These are phyloP conservation scores for Fraxinus platypoda DNA, from an alignment of 305 asterid genomes.

Conservation along the genomic window DNA sequence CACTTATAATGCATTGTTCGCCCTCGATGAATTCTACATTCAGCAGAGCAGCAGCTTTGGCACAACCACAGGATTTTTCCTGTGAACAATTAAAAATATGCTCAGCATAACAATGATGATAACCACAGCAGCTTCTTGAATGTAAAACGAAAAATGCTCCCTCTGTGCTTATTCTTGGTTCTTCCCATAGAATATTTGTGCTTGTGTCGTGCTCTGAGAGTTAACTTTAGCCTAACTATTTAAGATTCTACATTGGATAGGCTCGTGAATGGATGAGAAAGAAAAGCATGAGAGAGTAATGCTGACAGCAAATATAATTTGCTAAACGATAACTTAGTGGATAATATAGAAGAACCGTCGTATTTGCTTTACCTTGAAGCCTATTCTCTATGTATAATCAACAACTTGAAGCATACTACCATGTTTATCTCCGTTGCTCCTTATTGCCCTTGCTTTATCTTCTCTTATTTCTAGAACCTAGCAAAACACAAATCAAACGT, in stretches of 20 bases:
- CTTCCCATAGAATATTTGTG: not conserved
- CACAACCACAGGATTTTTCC: not conserved
- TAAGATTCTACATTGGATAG: not conserved
- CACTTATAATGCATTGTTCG: not conserved
- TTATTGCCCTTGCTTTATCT: conserved; percentile 65
- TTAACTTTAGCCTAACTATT: not conserved
- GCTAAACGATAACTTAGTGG: not conserved
- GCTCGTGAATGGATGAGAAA: not conserved
- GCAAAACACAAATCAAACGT: conserved; percentile 7
- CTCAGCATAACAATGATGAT: not conserved
- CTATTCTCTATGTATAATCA: conserved; percentile 47
- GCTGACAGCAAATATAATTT: not conserved
- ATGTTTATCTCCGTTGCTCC: conserved; percentile 51
- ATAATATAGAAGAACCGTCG: not conserved
- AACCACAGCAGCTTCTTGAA: not conserved
- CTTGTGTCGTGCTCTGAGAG: not conserved
- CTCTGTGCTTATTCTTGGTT: not conserved
- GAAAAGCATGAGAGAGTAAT: conserved; percentile 9
- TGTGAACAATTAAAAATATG: not conserved
- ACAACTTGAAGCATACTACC: conserved; percentile 62
- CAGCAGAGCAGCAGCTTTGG: not conserved
- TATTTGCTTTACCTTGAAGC: conserved; percentile 19
- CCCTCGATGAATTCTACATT: not conserved
- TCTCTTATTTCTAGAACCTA: conserved; percentile 87
- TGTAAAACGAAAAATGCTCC: not conserved